Base-by-base conservation (phyloP, 2,329 filamentous ascomycete genomes). In the Macrophomina pseudophaseolina region DNA sequence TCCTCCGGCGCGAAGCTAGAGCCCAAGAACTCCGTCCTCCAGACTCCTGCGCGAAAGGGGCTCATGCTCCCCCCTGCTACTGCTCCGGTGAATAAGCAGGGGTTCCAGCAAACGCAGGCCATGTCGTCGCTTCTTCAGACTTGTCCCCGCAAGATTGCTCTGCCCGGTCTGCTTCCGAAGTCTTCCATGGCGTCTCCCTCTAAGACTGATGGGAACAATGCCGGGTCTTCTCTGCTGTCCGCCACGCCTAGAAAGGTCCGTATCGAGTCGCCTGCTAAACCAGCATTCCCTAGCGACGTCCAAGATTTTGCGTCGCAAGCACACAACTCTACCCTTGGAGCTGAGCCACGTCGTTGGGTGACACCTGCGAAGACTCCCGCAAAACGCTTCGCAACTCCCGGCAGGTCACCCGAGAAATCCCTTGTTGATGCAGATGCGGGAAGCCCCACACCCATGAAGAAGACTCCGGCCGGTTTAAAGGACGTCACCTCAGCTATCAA, bases 31-130 rank as follows among this genome's bases (percentile, higher is more conserved):
- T 68, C 66, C 2, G 14, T 65, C 9, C 59, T 69, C 4, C 63
- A 66, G 35, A 65, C 54, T 1, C 67, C 68, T n/a, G 68, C 68
- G 5, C 48, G 58, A 38, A 69, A 69, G 49, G 65, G 65, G 1
- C 30, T 66, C 23, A 66, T 66, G 65, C 65, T 66, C 3, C 65
- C 65, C 16, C 65, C 65, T 5, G 62, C 65, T 18, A 66, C 65
- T 18, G 65, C 65, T 14, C 65, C 65, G 12, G 65, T 66, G 16
- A 48, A 66, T 40, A 66, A 66, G 53, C 32, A 51, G 5, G 51
- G 52, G 0, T n/a, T 23, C 11, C 46, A 40, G 7, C 18, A 42
- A 9, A 14, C 16, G n/a, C 49, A 60, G 4, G 46, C 48, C 8
- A 66, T 54, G 35, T 56, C 62, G 0, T 68, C 66, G 5, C 63